These are phyloP conservation scores for Ascochyta koolunga DNA, from an alignment of 2,329 filamentous ascomycete species.

Conservation along the genomic window DNA sequence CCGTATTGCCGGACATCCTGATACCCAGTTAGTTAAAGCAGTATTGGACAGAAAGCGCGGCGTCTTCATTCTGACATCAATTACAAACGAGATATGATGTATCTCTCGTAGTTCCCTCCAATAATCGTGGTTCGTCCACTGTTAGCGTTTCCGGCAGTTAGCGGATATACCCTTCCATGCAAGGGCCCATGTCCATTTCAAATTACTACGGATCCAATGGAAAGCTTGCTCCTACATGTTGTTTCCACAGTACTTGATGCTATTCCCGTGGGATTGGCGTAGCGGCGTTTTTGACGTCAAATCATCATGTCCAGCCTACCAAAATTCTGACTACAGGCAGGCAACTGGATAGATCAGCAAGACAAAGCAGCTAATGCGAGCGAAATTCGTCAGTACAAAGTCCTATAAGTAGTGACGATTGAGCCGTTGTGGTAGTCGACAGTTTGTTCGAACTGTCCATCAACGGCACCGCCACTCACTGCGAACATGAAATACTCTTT, in stretches of 20 bases:
- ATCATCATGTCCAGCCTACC: not conserved
- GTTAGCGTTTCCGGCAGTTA: slow-evolving; percentile 5
- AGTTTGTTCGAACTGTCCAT: not conserved
- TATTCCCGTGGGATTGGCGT: not conserved
- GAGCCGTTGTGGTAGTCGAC: not conserved
- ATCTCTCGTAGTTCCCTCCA: not conserved
- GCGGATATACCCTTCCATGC: slow-evolving; percentile 7
- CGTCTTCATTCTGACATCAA: not conserved
- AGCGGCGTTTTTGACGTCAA: slow-evolving; percentile 4
- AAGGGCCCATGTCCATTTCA: not conserved
- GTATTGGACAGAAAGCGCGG: slow-evolving; percentile 4
- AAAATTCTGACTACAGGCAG: not conserved
- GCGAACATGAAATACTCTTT: slow-evolving; percentile 10
- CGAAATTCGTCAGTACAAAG: not conserved
- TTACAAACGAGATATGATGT: slow-evolving; percentile 1
- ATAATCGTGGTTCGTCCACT: slow-evolving; percentile 1
- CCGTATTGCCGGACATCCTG: slow-evolving; percentile 2
- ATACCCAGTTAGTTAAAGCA: not conserved
- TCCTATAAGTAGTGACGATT: not conserved
- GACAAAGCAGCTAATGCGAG: not conserved
- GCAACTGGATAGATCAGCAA: slow-evolving; percentile 6
- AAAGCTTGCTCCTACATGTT: not conserved
- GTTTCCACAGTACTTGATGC: not conserved
- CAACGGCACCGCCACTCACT: not conserved
- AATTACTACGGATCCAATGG: not conserved